Base-by-base conservation (phyloP, 768 basidiomycete species). In the Exsudoporus frostii region DNA sequence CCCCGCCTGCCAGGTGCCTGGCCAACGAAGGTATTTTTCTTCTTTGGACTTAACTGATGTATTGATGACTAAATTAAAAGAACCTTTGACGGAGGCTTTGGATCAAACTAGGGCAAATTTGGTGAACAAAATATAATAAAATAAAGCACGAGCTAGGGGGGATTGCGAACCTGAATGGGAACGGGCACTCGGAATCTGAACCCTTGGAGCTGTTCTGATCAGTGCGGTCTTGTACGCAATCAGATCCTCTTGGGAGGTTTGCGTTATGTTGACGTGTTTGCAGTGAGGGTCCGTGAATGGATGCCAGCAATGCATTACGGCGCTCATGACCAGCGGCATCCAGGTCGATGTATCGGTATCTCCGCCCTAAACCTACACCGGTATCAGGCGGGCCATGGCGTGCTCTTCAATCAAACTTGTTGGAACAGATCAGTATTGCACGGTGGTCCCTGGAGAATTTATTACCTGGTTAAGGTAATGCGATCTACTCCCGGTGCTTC, bases 221-320 rank as follows among this genome's bases (percentile, higher is more conserved):
- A 27, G 51, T 44, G 41, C 27, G 55, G 55, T 40, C 19, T 55
- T 65, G 66, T 68, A 63, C 66, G 63, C 57, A 66, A 68, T 65
- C 54, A 55, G 56, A 54, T 56, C 60, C 54, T 46, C 52, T 55
- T 48, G 46, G 39, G 29, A 42, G 36, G 51, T 48, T 64, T 34
- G 55, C 57, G 62, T 64, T 43, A 60, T 58, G 65, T 41, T 66
- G 61, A 68, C 65, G 65, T 68, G 58, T 66, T 67, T 56, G 46
- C 29, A 52, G 29, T 13, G 65, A 67, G 55, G 65, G 66, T 65
- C 57, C 42, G 38, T 53, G 57, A 56, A 54, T 42, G 34, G 38
- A 60, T 67, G 65, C 65, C 65, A 65, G 60, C 63, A 67, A 51
- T 40, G 45, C 60, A 52, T 68, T 66, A 68, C 66, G 65, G 66